phyloP scores from a whole-genome alignment of 1,284 basidiomycete genomes.

The Polyporus tsugae region DNA sequence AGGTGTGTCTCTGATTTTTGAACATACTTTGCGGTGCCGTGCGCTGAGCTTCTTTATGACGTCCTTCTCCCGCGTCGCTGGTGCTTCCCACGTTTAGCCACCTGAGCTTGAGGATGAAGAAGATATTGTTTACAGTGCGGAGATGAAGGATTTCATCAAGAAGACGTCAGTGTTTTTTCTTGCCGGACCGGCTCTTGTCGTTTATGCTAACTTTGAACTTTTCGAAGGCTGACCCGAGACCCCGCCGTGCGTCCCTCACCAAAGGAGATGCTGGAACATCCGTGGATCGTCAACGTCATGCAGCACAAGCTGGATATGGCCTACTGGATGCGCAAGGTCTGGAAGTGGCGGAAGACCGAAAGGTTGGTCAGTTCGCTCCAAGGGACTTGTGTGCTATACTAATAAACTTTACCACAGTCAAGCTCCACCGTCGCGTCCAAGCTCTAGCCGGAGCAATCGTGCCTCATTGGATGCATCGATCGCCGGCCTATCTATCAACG shows the following conservation, averaged over 20 bases:
- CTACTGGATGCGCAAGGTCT: slow-evolving; percentile 90
- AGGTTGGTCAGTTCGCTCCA: slow-evolving; percentile 27
- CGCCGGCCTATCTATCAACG: slow-evolving; percentile 33
- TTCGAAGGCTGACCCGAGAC: slow-evolving; percentile 44
- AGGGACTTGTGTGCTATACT: neutral
- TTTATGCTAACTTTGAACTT: slow-evolving; percentile 1
- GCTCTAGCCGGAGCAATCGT: slow-evolving; percentile 49
- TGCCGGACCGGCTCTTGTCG: slow-evolving; percentile 10
- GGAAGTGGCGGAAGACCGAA: slow-evolving; percentile 76
- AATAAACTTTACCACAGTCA: slow-evolving; percentile 4
- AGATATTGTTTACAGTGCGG: slow-evolving; percentile 80
- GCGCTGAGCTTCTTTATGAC: slow-evolving; percentile 24
- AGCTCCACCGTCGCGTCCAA: slow-evolving; percentile 46
- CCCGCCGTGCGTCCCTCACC: slow-evolving; percentile 79
- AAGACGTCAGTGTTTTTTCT: slow-evolving; percentile 69
- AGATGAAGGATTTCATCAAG: slow-evolving; percentile 94
- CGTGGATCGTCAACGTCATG: slow-evolving; percentile 86
- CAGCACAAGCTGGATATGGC: slow-evolving; percentile 89
- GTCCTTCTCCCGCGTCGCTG: slow-evolving; percentile 29
- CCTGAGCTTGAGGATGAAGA: slow-evolving; percentile 81
- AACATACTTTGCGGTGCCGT: slow-evolving; percentile 21
- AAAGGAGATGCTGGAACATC: slow-evolving; percentile 85
- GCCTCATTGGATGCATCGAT: slow-evolving; percentile 39
- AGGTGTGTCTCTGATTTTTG: slow-evolving; percentile 54
- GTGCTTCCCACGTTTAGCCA: slow-evolving; percentile 59